Base-by-base conservation (phyloP, 2,329 filamentous ascomycete genomes). In the Gremmenia infestans region DNA sequence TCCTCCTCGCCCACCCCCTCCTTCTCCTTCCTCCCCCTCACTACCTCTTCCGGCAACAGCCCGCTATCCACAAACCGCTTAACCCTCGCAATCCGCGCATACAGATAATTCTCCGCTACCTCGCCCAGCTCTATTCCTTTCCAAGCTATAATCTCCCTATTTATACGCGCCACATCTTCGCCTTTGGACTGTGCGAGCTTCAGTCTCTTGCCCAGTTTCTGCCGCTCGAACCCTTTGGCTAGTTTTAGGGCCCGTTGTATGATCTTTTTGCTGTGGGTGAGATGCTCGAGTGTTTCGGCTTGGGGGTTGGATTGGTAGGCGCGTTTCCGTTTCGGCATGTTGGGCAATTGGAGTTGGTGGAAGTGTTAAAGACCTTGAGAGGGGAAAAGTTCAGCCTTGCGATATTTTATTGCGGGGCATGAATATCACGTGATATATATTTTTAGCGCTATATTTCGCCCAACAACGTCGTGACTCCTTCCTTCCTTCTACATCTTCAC, bases 211-310 rank as follows among this genome's bases (percentile, higher is more conserved):
- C 77, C 76, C 49, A 82, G 79, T 61, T 91, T 88, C 72, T 93
- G 89, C 47, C 88, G 80, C 74, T 93, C 89, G 67, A 90, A 87
- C 48, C 86, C 85, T 68, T 89, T 90, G 55, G 85, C 86, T 11
- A 79, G 76, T 71, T 91, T 91, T 58, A 93, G 77, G 0, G 86
- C 86, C 56, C 82, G 80, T 59, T 79, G 79, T 8, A 93, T 75
- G 37, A 84, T 78, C 67, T 82, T 83, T 60, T 79, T 77, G 64
- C 78, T 74, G 62, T 81, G 78, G 8, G 75, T 71, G n/a, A 86
- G 73, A 58, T 78, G 76, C 8, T 77, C 74, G 8, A 78, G 73
- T 47, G 83, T 57, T 48, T 64, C 58, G 64, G 55, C 51, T 71
- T 55, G 69, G 73, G 32, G 73, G 70, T 61, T 50, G 70, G 47